Evolutionary conservation across 1,284 basidiomycete species (phyloP).

Genomic region (Coniferiporia weirii): DNA sequence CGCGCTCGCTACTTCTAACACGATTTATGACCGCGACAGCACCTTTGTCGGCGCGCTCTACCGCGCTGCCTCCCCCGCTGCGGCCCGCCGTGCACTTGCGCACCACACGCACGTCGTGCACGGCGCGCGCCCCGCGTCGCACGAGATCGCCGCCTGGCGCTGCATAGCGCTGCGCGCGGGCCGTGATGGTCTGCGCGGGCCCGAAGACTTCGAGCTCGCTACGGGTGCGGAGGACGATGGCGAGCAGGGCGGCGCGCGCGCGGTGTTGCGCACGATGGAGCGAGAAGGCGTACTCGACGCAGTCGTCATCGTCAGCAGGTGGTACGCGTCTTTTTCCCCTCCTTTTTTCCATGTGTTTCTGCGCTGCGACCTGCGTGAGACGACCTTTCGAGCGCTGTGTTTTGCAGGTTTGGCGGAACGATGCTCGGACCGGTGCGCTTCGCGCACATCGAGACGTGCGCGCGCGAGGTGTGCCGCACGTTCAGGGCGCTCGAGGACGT

Average conservation of each 20-base stretch:
- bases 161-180: slow-evolving; percentile 68
- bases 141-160: slow-evolving; percentile 72
- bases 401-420: slow-evolving; percentile 72
- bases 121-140: slow-evolving; percentile 48
- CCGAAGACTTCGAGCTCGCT: slow-evolving; percentile 62
- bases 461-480: slow-evolving; percentile 62
- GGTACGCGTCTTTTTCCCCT: slow-evolving; percentile 39
- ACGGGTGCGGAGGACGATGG: slow-evolving; percentile 64
- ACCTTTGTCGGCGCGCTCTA: slow-evolving; percentile 61
- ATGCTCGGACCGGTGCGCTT: slow-evolving; percentile 70
- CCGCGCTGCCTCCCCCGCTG: slow-evolving; percentile 41
- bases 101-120: slow-evolving; percentile 52
- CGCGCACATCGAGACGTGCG: slow-evolving; percentile 69
- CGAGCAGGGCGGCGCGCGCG: slow-evolving; percentile 62
- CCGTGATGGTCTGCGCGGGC: slow-evolving; percentile 57
- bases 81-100: slow-evolving; percentile 41
- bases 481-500: slow-evolving; percentile 65
- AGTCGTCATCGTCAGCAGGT: slow-evolving; percentile 70
- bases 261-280: slow-evolving; percentile 66
- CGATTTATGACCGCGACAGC: slow-evolving; percentile 66
- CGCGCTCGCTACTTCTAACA: slow-evolving; percentile 57
- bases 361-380: not conserved
- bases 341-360: too few relatives aligned
- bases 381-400: not conserved
- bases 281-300: slow-evolving; percentile 55